Percentiles rank a stretch among this genome's conserved stretches.
phyloP scores from a whole-genome alignment of 805 yeast genomes.

The Candida morakotiae region DNA sequence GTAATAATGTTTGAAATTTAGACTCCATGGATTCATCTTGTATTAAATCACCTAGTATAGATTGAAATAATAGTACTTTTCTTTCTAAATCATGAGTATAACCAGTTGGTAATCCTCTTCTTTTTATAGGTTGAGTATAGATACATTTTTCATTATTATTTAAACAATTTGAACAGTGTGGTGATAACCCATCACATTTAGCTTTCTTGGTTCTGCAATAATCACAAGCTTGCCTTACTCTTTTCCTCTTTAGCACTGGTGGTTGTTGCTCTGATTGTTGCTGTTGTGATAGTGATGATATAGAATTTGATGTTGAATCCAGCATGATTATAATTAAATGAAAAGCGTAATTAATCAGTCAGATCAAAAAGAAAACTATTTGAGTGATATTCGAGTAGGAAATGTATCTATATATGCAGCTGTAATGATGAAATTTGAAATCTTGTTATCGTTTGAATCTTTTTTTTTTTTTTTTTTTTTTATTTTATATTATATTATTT shows the following conservation, averaged over 20 bases:
- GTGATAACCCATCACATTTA: conserved; percentile 21
- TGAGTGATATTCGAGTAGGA: too few species aligned
- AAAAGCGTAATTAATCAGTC: too few species aligned
- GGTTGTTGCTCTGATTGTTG: neutral
- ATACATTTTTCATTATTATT: conserved; percentile 12
- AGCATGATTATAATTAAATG: neutral
- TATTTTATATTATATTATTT: too few species aligned
- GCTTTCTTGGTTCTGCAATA: conserved; percentile 18
- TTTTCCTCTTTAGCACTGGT: conserved; percentile 10
- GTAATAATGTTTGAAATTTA: neutral
- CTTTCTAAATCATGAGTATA: conserved; percentile 18
- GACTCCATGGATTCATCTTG: neutral
- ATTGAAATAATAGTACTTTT: conserved; percentile 15
- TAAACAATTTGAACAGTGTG: conserved; percentile 17
- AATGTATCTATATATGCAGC: too few species aligned
- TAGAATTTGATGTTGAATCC: neutral
- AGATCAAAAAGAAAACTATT: too few species aligned
- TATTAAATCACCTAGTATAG: conserved; percentile 7
- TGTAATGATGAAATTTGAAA: too few species aligned
- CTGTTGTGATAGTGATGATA: neutral
- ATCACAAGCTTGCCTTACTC: conserved; percentile 22
- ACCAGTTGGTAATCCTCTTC: conserved; percentile 20
- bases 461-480: too few species aligned
- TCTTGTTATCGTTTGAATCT: too few species aligned
- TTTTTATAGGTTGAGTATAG: conserved; percentile 14